Base-by-base conservation (phyloP, 495 filamentous ascomycete species). In the Aspergillus diversus region DNA sequence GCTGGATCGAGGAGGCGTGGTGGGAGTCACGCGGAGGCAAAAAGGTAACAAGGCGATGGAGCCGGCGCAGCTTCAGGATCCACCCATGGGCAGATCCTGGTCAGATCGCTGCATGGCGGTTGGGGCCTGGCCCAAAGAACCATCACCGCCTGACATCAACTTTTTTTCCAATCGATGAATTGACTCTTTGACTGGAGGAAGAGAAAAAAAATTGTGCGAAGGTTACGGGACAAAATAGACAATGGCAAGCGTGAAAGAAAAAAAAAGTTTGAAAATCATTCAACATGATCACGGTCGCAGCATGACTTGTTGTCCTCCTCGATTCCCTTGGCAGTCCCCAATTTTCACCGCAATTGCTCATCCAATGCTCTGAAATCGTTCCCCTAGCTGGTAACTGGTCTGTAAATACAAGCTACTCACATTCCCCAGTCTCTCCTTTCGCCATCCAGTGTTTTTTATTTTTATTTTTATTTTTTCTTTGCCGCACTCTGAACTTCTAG, bases 51-150 rank as follows among this genome's bases (percentile, higher is more conserved):
- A 47, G 56, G 35, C 34, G 56, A 37, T 53, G 60, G 39, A 57
- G 64, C 37, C 49, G 47, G 47, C 55, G 16, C 5, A 12, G 55
- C 55, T 57, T 35, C 13, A 13, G 34, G 62, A 53, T 60, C 66
- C 59, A 60, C 59, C 47, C 48, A 51, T 46, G 32, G 49, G 62
- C 33, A 50, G 62, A 65, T 63, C 66, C 66, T 63, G 57, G 63
- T 57, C 55, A 55, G 67, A 69, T 69, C 59, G 67, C 61, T 69
- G 64, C 59, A 70, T 66, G 67, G 67, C 67, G 63, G 63, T 63
- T 67, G 61, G 51, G 67, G 64, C 59, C 67, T 70, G 67, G 67
- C 62, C 61, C 51, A 50, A 39, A 21, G 49, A 35, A 15, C 27
- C 48, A 61, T 61, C 64, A 60, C 62, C 62, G 63, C 67, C 61